Evolutionary conservation across 192 early-diverging fungal species (phyloP).

Genomic region (Umbelopsis ramanniana): DNA sequence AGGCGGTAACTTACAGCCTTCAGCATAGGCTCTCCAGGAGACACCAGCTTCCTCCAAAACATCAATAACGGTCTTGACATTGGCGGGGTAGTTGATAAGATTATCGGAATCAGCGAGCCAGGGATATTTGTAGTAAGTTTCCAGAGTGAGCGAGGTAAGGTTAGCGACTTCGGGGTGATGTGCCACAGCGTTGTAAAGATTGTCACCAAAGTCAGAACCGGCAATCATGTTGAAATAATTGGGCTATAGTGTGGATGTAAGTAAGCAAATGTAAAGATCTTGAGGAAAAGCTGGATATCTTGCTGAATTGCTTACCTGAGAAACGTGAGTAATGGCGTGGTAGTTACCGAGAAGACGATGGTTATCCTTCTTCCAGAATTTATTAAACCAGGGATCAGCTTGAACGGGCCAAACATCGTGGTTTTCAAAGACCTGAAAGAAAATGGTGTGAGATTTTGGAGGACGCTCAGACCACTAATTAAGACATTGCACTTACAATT

Average conservation of each 20-base stretch:
- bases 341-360: constrained; percentile 16
- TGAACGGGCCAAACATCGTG: constrained; percentile 8
- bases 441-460: neutral
- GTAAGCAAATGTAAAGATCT: no score
- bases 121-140: neutral
- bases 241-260: neutral
- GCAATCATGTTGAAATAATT: constrained; percentile 19
- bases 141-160: no score
- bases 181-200: constrained; percentile 6
- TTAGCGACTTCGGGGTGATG: neutral
- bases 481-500: neutral
- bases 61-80: neutral
- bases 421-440: neutral
- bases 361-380: constrained; percentile 8
- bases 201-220: constrained; percentile 9
- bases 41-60: constrained; percentile 8
- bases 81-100: neutral
- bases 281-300: no score
- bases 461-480: neutral
- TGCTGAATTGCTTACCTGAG: neutral
- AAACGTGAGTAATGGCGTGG: constrained; percentile 1
- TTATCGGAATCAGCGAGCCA: constrained; percentile 9
- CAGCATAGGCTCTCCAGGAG: constrained; percentile 14
- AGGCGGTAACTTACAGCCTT: neutral
- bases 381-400: neutral